Conservation (phyloP, 2,329 filamentous ascomycete species). For the Pyrenophora graminea region DNA sequence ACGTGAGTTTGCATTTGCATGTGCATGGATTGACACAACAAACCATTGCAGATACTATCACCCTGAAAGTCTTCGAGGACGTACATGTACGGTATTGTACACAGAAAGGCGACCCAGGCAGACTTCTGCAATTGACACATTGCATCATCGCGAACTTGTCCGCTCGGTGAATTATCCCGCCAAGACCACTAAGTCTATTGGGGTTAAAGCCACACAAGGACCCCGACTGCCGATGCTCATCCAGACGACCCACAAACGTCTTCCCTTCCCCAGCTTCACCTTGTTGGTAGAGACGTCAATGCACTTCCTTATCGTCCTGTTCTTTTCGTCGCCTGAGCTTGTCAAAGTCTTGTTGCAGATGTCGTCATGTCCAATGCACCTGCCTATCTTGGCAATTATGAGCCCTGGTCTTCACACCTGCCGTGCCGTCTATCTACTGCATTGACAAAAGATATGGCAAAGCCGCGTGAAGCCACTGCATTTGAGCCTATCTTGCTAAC, state of each 20-base stretch:
- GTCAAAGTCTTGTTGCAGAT: background rate
- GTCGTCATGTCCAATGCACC: conserved; percentile 19
- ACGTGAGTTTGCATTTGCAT: conserved; percentile 12
- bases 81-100: background rate
- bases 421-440: conserved; percentile 28
- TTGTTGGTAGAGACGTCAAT: background rate
- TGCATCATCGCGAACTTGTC: conserved; percentile 32
- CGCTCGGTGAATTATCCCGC: conserved; percentile 11
- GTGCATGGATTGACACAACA: conserved; percentile 6
- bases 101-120: background rate
- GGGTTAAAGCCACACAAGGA: background rate
- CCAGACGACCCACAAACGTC: too few species aligned
- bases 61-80: too few species aligned
- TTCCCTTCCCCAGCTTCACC: too few species aligned
- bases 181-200: conserved; percentile 10
- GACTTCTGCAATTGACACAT: conserved; percentile 35
- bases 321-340: background rate
- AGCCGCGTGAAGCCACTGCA: conserved; percentile 15
- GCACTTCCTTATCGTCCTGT: background rate
- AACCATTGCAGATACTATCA: conserved; percentile 21
- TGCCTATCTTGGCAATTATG: conserved; percentile 34
- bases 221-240: too few species aligned
- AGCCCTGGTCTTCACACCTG: conserved; percentile 25
- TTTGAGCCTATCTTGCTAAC: conserved; percentile 25
- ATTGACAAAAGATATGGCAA: conserved; percentile 11